Base-by-base conservation (phyloP, 148 eudicot species). In the Fallopia convolvulus region DNA sequence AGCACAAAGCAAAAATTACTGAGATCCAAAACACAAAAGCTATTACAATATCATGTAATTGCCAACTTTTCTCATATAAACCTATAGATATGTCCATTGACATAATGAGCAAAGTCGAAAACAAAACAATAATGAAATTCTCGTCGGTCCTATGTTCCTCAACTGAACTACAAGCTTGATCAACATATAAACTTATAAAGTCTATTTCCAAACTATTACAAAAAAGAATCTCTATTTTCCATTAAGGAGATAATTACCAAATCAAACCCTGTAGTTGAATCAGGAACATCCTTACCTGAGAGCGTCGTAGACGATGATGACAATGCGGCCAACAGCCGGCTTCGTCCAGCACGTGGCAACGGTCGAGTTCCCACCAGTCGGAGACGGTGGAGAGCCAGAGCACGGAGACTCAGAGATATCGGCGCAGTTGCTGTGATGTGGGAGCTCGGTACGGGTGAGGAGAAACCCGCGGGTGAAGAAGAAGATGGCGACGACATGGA, bases 401-500 rank as follows among this genome's bases (percentile, higher is more conserved):
- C 99, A 92, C 47, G 93, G 89, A 74, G 97, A 93, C 47, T 81
- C 70, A 15, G 78, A 80, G 56, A 91, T 76, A 75, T 95, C 97
- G 46, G 91, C 77, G 82, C 93, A 92, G 61, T 84, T 82, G 82
- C 99, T 95, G 73, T 77, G 83, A 60, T 85, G 78, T 26, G 99
- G 90, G 70, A 95, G 94, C 78, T 95, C 97, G 5, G 94, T 89
- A 53, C 99, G 91, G 60, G 99, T 93, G 77, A 95, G 97, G 72
- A 95, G 97, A 52, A 95, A 95, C 6, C 99, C 99, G 46, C 94
- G 77, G n/a, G 97, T 93, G 80, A 93, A 95, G 40, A 95, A 73
- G 5, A 92, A 71, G 65, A 92, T 91, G 63, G 90, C 97, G 26
- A 84, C 8, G 14, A 75, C 41, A 72, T 95, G 97, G 53, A 92